Base-by-base conservation (phyloP, 257 asterid genomes). In the Solanum sitiens region DNA sequence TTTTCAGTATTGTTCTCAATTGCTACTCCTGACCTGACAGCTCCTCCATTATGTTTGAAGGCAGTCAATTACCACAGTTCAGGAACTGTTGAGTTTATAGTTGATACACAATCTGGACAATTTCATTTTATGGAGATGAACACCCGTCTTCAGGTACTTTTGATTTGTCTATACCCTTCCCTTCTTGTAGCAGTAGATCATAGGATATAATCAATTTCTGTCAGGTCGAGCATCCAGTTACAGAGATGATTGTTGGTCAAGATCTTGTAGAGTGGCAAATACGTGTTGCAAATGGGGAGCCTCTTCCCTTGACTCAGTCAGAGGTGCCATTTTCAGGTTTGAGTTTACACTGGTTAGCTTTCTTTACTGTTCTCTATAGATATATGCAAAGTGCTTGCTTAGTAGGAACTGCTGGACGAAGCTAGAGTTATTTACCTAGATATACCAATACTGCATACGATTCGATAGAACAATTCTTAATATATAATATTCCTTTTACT, bases 201-300 rank as follows among this genome's bases (percentile, higher is more conserved):
- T 87, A 84, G 83, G 75, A 76, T 77, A 85, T 85, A 83, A n/a
- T 35, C 42, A 61, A 37, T 80, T 68, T 88, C 85, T 68, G 86
- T 86, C 86, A 97, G 99, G 99, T 97, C 90, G 99, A 97, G 88
- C 99, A 97, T 92, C 99, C 99, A 74, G 99, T 97, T 85, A 96
- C 99, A 11, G 99, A 97, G 96, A 97, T 97, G 99, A 94, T 97
- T 86, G 99, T 97, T 65, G 95, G 95, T 83, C 99, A 97, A 93
- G 99, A 97, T 93, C 99, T 97, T 85, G 99, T 97, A 89, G 99
- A 97, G 91, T 97, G 99, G 99, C 99, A 97, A 92, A 93, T 97
- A 88, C 96, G 96, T 88, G 90, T 97, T 89, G 98, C 99, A 89
- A 95, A 94, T 92, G 99, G 99, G 75, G 99, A 97, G 90, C 92